phyloP scores from a whole-genome alignment of 2,329 filamentous ascomycete genomes.

The Nemania abortiva region DNA sequence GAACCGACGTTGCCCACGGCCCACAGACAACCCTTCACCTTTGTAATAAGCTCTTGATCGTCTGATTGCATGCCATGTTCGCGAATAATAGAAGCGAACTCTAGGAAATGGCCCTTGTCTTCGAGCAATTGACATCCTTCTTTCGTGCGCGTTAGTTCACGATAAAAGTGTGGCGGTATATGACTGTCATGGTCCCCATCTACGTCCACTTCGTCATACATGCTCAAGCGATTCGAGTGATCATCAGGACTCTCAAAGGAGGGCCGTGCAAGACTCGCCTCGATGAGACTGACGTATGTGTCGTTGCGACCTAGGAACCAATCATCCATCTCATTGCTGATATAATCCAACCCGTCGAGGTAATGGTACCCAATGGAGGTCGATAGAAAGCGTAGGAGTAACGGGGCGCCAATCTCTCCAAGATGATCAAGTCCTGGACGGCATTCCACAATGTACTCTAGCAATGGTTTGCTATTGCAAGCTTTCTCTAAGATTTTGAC shows the following conservation, averaged over 20 bases:
- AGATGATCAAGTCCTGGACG: constrained; percentile 93
- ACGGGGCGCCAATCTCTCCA: constrained; percentile 93
- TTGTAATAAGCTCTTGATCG: constrained; percentile 86
- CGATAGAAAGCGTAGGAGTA: constrained; percentile 91
- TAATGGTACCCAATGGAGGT: constrained; percentile 99
- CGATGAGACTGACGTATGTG: constrained; percentile 92
- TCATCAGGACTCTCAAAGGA: constrained; percentile 76
- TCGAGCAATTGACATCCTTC: constrained; percentile 92
- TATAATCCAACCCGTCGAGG: constrained; percentile 95
- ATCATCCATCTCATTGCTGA: constrained; percentile 99
- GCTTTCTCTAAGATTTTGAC: constrained; percentile 98
- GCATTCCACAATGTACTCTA: constrained; percentile 97
- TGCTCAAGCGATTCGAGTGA: constrained; percentile 67
- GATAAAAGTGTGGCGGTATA: constrained; percentile 97
- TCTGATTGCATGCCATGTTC: constrained; percentile 88
- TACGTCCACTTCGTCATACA: constrained; percentile 66
- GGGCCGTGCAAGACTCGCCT: constrained; percentile 91
- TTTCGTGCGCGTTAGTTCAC: constrained; percentile 89
- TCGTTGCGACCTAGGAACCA: constrained; percentile 99
- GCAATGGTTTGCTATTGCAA: constrained; percentile 88
- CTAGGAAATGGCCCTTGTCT: constrained; percentile 95
- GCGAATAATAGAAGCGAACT: constrained; percentile 89
- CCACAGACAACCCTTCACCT: constrained; percentile 97
- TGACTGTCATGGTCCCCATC: constrained; percentile 68
- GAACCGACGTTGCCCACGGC: constrained; percentile 97